Percentiles rank a stretch among this genome's conserved stretches.
Conservation (phyloP, 2,329 filamentous ascomycete species). For the Exophiala bonariae region DNA sequence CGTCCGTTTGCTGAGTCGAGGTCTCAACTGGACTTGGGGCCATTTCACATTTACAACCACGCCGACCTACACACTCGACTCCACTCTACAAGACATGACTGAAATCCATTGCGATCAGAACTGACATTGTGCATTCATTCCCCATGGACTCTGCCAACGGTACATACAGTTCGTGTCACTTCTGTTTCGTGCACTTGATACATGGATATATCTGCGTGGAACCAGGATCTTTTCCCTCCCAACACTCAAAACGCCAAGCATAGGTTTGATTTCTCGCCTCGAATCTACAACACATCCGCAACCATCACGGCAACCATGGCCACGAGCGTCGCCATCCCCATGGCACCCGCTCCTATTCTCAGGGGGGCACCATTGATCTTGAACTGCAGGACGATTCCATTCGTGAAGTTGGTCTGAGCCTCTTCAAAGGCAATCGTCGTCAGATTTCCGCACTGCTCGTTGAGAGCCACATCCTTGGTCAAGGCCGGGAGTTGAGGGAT, state of each 20-base stretch:
- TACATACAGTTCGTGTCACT: not conserved
- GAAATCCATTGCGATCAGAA: no score
- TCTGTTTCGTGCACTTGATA: not conserved
- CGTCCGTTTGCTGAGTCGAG: no score
- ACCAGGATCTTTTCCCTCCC: no score
- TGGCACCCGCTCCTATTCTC: slow-evolving; percentile 4
- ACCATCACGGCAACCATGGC: slow-evolving; percentile 7
- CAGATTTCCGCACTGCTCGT: slow-evolving; percentile 18
- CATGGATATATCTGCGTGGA: no score
- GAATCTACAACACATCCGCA: slow-evolving; percentile 5
- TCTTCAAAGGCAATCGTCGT: slow-evolving; percentile 15
- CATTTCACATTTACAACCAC: no score
- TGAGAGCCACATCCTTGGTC: slow-evolving; percentile 12
- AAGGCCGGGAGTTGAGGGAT: slow-evolving; percentile 9
- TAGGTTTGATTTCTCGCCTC: not conserved
- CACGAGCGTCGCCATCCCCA: slow-evolving; percentile 9
- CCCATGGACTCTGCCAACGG: not conserved
- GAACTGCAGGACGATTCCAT: slow-evolving; percentile 18
- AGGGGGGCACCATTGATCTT: slow-evolving; percentile 11
- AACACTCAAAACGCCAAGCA: no score
- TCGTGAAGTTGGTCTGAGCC: slow-evolving; percentile 17
- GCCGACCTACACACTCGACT: no score
- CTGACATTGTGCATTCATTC: slow-evolving; percentile 1
- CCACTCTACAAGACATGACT: no score
- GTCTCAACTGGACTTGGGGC: no score